These are phyloP conservation scores for Plasmodium chabaudi DNA, from an alignment of 169 alveolate species.

Conservation along the genomic window DNA sequence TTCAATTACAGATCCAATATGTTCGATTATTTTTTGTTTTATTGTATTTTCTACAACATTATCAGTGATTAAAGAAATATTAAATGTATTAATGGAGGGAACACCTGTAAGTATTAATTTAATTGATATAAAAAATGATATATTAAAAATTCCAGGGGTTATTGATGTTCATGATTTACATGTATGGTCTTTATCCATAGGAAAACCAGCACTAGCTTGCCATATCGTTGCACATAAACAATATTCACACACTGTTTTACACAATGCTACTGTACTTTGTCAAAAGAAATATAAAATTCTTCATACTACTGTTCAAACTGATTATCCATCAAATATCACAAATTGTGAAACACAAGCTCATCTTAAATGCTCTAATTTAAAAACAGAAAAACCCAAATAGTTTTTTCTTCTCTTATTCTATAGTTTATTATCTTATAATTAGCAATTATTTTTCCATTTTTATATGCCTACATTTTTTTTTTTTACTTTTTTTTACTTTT, in stretches of 20 bases:
- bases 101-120: conserved; percentile 92
- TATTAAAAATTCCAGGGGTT: conserved; percentile 90
- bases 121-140: conserved; percentile 87
- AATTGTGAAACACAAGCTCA: conserved; percentile 88
- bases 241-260: conserved; percentile 78
- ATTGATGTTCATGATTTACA: conserved; percentile 96
- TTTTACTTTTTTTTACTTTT: too few relatives aligned
- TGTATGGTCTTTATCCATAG: conserved; percentile 96
- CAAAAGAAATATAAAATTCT: conserved; percentile 88
- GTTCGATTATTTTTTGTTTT: conserved; percentile 94
- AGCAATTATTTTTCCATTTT: too few relatives aligned
- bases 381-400: conserved; percentile 22
- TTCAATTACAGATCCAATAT: conserved; percentile 95
- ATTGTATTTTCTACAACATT: conserved; percentile 95
- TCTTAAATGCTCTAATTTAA: conserved; percentile 83
- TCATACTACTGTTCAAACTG: conserved; percentile 92
- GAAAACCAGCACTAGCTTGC: conserved; percentile 93
- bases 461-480: too few relatives aligned
- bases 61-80: conserved; percentile 92
- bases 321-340: conserved; percentile 83
- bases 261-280: conserved; percentile 87
- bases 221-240: conserved; percentile 91
- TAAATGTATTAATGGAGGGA: conserved; percentile 96
- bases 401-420: too few relatives aligned
- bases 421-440: too few relatives aligned